Conservation (phyloP, 129 eudicot species). For the Chrysanthemum lavandulifolium region DNA sequence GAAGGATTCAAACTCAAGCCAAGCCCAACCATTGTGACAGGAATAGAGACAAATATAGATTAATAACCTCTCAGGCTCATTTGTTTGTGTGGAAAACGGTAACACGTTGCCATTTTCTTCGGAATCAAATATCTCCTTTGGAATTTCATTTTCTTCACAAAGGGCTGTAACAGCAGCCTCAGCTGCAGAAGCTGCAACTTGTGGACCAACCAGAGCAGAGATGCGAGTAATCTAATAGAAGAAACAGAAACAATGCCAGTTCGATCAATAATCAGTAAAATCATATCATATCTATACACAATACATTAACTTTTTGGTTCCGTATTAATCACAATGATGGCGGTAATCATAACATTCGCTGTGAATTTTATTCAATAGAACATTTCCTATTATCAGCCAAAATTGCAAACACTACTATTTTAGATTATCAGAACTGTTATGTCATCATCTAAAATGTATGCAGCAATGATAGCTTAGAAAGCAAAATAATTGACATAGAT, state of each 20-base stretch:
- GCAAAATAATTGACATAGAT: no score
- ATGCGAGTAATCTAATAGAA: slow-evolving; percentile 64
- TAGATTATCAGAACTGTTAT: no score
- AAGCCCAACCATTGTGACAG: not conserved
- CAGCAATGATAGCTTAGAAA: no score
- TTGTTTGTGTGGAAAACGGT: not conserved
- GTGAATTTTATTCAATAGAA: no score
- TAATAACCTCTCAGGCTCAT: slow-evolving; percentile 52
- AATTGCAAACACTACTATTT: no score
- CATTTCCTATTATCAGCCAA: no score
- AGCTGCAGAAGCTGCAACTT: slow-evolving; percentile 72
- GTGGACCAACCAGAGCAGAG: slow-evolving; percentile 73
- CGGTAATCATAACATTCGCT: no score
- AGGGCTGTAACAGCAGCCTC: slow-evolving; percentile 85
- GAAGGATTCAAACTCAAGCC: not conserved
- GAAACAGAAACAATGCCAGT: not conserved
- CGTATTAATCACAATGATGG: slow-evolving; percentile 1
- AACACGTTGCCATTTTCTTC: slow-evolving; percentile 41
- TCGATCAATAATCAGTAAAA: not conserved
- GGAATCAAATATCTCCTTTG: slow-evolving; percentile 62
- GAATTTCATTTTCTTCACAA: slow-evolving; percentile 69
- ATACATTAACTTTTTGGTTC: not conserved
- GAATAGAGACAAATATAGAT: slow-evolving; percentile 5
- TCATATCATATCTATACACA: not conserved
- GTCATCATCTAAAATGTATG: no score